Conservation (phyloP, 331 rosid genomes). For the Malus hybrid region DNA sequence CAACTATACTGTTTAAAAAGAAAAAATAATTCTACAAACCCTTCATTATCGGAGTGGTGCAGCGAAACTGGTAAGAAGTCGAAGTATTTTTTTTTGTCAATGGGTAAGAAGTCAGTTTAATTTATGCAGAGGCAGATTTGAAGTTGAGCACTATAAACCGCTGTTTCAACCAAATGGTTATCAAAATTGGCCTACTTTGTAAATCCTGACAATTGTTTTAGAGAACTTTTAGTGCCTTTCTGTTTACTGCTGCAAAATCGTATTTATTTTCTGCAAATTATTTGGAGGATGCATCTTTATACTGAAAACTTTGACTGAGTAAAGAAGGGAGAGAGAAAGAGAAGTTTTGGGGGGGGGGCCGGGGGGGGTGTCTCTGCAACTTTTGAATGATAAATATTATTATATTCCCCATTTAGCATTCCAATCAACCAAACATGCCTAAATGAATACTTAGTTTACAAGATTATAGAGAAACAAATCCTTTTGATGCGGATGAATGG, state of each 20-base stretch:
- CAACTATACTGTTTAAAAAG: background rate
- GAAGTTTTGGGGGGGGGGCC: too few relatives aligned
- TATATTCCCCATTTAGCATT: background rate
- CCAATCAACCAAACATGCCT: background rate
- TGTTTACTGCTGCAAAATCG: background rate
- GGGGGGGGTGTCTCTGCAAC: too few relatives aligned
- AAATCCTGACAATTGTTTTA: background rate
- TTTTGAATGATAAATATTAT: too few relatives aligned
- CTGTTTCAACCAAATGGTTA: background rate
- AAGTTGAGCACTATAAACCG: background rate
- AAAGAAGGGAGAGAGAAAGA: too few relatives aligned
- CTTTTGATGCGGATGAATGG: background rate
- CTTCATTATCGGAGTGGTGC: background rate
- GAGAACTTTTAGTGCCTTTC: background rate
- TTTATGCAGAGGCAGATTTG: background rate
- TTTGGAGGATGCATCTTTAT: too few relatives aligned
- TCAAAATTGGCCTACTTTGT: background rate
- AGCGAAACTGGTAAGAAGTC: background rate
- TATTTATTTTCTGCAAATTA: background rate
- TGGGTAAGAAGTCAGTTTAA: background rate
- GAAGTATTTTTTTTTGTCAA: too few relatives aligned
- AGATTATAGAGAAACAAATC: background rate
- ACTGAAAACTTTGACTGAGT: too few relatives aligned
- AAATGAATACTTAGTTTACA: background rate
- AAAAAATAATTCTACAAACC: background rate